Evolutionary conservation across 208 protist genomes (phyloP).

Genomic region (Acanthamoeba castellanii): DNA sequence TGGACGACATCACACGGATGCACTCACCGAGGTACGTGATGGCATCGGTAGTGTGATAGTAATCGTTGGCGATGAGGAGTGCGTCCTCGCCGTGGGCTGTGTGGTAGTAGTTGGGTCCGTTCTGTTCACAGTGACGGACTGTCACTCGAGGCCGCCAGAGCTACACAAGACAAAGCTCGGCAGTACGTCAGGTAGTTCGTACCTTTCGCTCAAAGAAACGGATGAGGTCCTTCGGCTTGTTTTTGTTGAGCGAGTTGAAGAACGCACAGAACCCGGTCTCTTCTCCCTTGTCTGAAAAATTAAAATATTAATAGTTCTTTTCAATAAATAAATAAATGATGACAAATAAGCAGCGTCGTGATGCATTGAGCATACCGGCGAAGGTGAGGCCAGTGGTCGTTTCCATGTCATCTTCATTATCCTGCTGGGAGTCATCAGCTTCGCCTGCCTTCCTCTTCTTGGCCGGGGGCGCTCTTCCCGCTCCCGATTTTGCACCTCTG

Average conservation of each 20-base stretch:
- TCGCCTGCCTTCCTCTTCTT: constrained; percentile 45
- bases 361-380: neutral
- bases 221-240: constrained; percentile 54
- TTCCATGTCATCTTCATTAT: neutral
- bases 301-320: neutral
- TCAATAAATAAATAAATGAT: neutral
- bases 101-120: constrained; percentile 76
- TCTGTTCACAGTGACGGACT: neutral
- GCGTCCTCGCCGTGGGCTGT: constrained; percentile 85
- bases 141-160: neutral
- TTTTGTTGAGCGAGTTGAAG: constrained; percentile 47
- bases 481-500: neutral
- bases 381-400: neutral
- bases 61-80: constrained; percentile 80
- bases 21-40: constrained; percentile 78
- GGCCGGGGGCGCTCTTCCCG: neutral
- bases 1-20: neutral
- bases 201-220: constrained; percentile 67
- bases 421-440: constrained; percentile 17
- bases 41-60: constrained; percentile 83
- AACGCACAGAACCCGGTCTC: constrained; percentile 53
- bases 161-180: neutral
- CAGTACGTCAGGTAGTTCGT: neutral
- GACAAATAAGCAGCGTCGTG: neutral
- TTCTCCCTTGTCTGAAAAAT: constrained; percentile 31